These are phyloP conservation scores for Hydnum rufescens DNA, from an alignment of 768 basidiomycete genomes.

Conservation along the genomic window DNA sequence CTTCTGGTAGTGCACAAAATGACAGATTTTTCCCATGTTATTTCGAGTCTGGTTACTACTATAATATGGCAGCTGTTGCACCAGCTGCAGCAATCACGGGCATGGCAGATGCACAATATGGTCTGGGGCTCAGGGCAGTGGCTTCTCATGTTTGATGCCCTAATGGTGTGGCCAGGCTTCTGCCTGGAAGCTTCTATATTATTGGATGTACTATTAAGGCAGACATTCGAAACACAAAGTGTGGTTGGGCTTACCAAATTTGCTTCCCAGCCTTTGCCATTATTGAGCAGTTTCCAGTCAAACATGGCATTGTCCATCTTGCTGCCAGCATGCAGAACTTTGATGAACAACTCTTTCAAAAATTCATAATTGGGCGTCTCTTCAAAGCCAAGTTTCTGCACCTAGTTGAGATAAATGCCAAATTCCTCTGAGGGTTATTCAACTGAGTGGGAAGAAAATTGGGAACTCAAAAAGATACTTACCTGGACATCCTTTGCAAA, in stretches of 20 bases:
- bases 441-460: neutral
- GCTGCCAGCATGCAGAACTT: conserved; percentile 69
- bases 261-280: conserved; percentile 92
- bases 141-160: conserved; percentile 11
- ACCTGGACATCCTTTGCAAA: conserved; percentile 97
- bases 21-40: too few species aligned
- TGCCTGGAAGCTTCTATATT: neutral
- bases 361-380: conserved; percentile 98
- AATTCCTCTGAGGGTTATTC: conserved; percentile 64
- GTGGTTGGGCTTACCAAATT: conserved; percentile 36
- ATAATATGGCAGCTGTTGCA: conserved; percentile 1
- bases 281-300: conserved; percentile 92
- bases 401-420: conserved; percentile 97
- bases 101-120: conserved; percentile 4
- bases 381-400: conserved; percentile 94
- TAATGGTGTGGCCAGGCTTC: conserved; percentile 5
- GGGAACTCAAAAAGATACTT: neutral
- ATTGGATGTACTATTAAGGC: neutral
- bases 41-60: too few species aligned
- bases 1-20: too few species aligned
- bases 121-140: conserved; percentile 1
- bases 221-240: neutral
- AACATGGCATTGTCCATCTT: conserved; percentile 88
- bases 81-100: neutral
- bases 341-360: conserved; percentile 80